phyloP scores from a whole-genome alignment of 169 alveolate genomes.

The Plasmodium knowlesi region DNA sequence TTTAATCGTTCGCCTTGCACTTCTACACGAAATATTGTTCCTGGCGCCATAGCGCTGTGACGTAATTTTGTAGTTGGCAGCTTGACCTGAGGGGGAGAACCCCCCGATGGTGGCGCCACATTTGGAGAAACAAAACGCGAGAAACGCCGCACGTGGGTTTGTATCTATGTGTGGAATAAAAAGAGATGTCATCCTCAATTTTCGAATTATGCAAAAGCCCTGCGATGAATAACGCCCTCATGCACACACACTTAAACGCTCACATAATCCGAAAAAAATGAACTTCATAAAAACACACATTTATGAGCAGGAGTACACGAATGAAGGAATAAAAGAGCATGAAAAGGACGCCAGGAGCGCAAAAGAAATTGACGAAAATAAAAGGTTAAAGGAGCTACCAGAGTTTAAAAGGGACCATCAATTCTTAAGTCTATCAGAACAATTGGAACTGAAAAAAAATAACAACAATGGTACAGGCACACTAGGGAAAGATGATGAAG shows the following conservation, averaged over 20 bases:
- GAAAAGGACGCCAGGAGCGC: constrained; percentile 68
- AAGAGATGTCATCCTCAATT: neutral
- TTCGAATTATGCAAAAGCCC: neutral
- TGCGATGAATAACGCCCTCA: neutral
- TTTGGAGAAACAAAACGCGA: neutral
- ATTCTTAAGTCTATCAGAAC: constrained; percentile 66
- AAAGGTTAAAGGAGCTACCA: constrained; percentile 57
- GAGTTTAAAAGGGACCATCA: constrained; percentile 63
- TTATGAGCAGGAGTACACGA: constrained; percentile 58
- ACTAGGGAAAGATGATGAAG: neutral
- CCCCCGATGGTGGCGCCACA: neutral
- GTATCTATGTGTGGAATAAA: neutral
- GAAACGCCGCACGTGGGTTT: neutral
- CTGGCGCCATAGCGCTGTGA: neutral
- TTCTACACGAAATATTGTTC: neutral
- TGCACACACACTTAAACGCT: neutral
- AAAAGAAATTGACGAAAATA: constrained; percentile 51
- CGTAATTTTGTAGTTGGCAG: neutral
- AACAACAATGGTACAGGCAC: neutral
- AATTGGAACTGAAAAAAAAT: constrained; percentile 42
- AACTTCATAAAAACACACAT: constrained; percentile 73
- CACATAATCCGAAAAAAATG: constrained; percentile 29
- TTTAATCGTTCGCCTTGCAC: neutral
- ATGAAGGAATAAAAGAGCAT: constrained; percentile 64
- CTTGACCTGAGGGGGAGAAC: neutral